These are phyloP conservation scores for Luffa aegyptiaca DNA, from an alignment of 306 rosid genomes.

Conservation along the genomic window DNA sequence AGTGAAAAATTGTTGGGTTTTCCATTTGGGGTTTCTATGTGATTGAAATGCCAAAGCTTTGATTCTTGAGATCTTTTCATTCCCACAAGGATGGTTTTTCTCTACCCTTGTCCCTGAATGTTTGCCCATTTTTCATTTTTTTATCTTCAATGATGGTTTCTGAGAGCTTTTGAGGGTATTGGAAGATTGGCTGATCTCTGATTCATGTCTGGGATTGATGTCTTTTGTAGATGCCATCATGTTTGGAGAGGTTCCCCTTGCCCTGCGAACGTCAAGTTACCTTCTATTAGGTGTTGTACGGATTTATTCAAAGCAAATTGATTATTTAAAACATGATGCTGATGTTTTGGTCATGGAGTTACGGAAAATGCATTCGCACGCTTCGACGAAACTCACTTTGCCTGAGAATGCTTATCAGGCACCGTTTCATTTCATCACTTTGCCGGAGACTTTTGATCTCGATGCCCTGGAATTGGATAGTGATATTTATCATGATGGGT, in stretches of 20 bases:
- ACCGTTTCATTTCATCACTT: constrained; percentile 51
- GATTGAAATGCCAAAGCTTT: background rate
- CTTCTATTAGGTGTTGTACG: constrained; percentile 80
- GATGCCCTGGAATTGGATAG: constrained; percentile 41
- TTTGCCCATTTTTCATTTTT: no score
- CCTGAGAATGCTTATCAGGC: constrained; percentile 70
- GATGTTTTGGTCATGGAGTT: constrained; percentile 20
- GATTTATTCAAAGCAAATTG: constrained; percentile 81
- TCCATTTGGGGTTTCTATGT: background rate
- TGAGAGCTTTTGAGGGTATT: background rate
- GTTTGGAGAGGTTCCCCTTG: constrained; percentile 88
- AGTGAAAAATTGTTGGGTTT: background rate
- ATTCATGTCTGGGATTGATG: background rate
- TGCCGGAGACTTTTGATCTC: constrained; percentile 59
- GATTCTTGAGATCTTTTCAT: background rate
- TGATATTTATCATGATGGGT: constrained; percentile 29
- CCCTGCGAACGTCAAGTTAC: constrained; percentile 73
- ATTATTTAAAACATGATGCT: constrained; percentile 50
- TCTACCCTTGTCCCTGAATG: background rate
- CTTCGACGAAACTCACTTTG: constrained; percentile 32
- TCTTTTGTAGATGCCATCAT: constrained; percentile 51
- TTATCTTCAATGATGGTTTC: background rate
- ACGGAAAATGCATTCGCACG: constrained; percentile 25
- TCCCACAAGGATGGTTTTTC: background rate
- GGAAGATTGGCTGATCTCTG: background rate